phyloP scores from a whole-genome alignment of 208 protist genomes.

The Trichomonas tenax region DNA sequence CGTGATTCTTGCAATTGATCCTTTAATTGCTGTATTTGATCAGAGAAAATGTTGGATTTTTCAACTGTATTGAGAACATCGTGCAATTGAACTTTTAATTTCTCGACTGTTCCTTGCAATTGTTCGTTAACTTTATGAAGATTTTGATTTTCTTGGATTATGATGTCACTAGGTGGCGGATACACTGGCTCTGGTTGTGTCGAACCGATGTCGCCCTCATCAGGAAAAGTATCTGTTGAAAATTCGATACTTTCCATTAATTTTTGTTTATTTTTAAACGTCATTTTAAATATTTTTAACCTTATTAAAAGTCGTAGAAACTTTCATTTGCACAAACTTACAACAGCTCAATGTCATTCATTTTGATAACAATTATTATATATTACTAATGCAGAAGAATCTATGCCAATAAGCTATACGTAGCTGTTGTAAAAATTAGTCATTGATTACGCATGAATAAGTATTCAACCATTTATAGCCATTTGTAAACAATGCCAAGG shows the following conservation, averaged over 20 bases:
- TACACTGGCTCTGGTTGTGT: neutral
- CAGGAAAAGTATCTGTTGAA: neutral
- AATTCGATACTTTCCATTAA: neutral
- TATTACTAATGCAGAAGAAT: no score
- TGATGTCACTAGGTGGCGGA: neutral
- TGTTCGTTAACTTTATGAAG: neutral
- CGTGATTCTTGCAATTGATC: neutral
- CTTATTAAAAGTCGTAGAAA: no score
- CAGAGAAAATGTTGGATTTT: neutral
- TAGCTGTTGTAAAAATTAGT: no score
- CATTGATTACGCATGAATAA: no score
- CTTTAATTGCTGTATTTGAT: neutral
- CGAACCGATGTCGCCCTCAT: neutral
- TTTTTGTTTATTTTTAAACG: neutral
- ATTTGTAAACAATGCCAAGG: no score
- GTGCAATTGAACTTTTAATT: neutral
- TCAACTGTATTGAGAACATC: neutral
- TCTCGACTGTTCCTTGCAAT: neutral
- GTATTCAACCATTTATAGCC: no score
- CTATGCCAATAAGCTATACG: no score
- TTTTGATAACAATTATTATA: no score
- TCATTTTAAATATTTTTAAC: no score
- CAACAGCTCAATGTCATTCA: no score
- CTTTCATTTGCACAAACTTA: no score
- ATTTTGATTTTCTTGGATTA: neutral